These are phyloP conservation scores for Dothidotthia symphoricarpi DNA, from an alignment of 2,329 filamentous ascomycete genomes.

Conservation along the genomic window DNA sequence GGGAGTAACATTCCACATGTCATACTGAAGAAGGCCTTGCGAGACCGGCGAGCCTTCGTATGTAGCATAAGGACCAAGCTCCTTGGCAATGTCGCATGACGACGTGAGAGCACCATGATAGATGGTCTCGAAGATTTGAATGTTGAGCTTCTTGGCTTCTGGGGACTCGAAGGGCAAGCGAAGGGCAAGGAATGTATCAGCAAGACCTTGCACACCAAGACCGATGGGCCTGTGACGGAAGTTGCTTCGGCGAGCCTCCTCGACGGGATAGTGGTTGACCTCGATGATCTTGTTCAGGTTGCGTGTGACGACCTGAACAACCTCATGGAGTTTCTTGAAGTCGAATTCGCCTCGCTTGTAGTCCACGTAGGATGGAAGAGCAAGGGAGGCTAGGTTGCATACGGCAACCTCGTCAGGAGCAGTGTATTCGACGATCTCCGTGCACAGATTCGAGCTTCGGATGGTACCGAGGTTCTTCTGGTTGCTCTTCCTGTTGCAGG, in stretches of 20 bases:
- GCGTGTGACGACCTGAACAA: slow-evolving; percentile 84
- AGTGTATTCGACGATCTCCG: slow-evolving; percentile 96
- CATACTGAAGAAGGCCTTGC: slow-evolving; percentile 93
- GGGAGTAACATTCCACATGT: slow-evolving; percentile 96
- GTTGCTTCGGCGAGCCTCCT: slow-evolving; percentile 92
- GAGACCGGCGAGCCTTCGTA: slow-evolving; percentile 94
- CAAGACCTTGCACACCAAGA: slow-evolving; percentile 95
- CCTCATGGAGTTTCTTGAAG: slow-evolving; percentile 95
- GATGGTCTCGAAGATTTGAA: slow-evolving; percentile 98
- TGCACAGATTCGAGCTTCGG: slow-evolving; percentile 97
- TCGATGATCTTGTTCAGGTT: slow-evolving; percentile 99
- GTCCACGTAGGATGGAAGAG: slow-evolving; percentile 88
- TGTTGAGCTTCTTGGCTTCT: slow-evolving; percentile 90
- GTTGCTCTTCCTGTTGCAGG: slow-evolving; percentile 98
- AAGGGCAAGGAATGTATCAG: slow-evolving; percentile 95
- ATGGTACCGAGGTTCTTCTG: slow-evolving; percentile 99
- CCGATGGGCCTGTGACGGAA: slow-evolving; percentile 95
- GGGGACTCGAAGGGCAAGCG: slow-evolving; percentile 96
- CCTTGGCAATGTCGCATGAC: slow-evolving; percentile 81
- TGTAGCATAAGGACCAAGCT: slow-evolving; percentile 79
- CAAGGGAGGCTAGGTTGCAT: slow-evolving; percentile 94
- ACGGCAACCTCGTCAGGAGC: slow-evolving; percentile 98
- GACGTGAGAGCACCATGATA: slow-evolving; percentile 93
- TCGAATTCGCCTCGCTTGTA: slow-evolving; percentile 81
- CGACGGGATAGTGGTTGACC: slow-evolving; percentile 96